Evolutionary conservation across 345 rosid species (phyloP), one percentile per base, ranked within the genome.

Genomic region (Salix caprea): DNA sequence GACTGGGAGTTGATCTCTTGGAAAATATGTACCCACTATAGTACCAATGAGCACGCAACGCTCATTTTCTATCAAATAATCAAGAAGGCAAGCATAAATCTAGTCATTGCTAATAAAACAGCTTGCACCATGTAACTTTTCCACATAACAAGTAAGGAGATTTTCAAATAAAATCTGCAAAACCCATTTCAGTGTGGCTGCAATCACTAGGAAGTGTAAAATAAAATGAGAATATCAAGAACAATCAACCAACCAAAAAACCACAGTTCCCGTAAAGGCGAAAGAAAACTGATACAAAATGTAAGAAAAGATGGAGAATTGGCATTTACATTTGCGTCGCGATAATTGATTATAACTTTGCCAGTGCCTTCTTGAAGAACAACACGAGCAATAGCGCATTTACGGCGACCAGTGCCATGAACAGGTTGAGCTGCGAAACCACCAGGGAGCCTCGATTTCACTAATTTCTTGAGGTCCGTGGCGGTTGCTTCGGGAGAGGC

Each of bases 341-440:
- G 94, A 85, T 87, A 90, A 76, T 93, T 95, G 79, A 95, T 93
- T 75, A 90, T 77, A 76, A 93, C 90, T 69, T 91, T 84, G 14
- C 99, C 97, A 14, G 90, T 89, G 76, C 99, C 99, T 82, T 93
- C 99, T 76, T 91, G 97, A 67, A 95, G 94, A 42, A 95, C 94
- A 3, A 96, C 99, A 62, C 96, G 86, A 79, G 99, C 98, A 56
- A 89, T 87, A 74, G 99, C 96, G 80, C 93, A 89, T 77, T 96
- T 96, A 69, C 96, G 88, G 77, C 98, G 90, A 14, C 97, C 99
- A 23, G 98, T 96, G 65, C 99, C 99, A 37, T 86, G 82, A 72
- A 93, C 85, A 15, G 91, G 84, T 78, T 96, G 98, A 24, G 97
- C 96, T 7, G 98, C 94, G 80, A 96, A 91, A 16, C 98, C 99